phyloP scores from a whole-genome alignment of 2,329 filamentous ascomycete genomes.

The Endoconidiophora laricicola region DNA sequence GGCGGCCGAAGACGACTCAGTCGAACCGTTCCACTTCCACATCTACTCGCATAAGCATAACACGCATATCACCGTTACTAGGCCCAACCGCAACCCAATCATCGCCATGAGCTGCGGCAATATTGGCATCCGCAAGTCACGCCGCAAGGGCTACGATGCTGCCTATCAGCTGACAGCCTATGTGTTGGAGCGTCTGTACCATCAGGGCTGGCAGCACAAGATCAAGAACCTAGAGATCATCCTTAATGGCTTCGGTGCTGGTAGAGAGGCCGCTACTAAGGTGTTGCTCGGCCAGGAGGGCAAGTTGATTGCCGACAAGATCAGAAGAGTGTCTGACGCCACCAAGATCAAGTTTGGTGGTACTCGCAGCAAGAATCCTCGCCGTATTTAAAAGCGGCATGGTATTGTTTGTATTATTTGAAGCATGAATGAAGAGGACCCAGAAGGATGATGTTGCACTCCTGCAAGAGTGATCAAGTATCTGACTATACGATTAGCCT shows the following conservation, averaged over 20 bases:
- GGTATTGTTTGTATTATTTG: background rate
- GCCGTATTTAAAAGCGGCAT: constrained; percentile 42
- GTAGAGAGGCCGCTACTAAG: constrained; percentile 80
- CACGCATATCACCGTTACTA: constrained; percentile 79
- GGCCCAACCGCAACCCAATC: constrained; percentile 62
- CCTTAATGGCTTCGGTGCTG: constrained; percentile 69
- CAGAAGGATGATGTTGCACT: background rate
- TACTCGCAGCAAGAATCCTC: constrained; percentile 66
- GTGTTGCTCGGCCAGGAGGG: constrained; percentile 78
- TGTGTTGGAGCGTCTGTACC: constrained; percentile 68
- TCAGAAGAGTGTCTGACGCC: constrained; percentile 65
- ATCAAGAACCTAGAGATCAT: constrained; percentile 67
- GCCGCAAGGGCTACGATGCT: constrained; percentile 71
- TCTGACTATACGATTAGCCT: background rate
- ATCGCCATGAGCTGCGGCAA: constrained; percentile 71
- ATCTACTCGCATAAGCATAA: constrained; percentile 85
- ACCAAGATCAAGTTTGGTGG: constrained; percentile 94
- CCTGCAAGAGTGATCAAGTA: background rate
- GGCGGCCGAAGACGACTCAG: constrained; percentile 16
- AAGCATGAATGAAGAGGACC: background rate
- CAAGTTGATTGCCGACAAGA: constrained; percentile 52
- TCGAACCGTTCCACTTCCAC: constrained; percentile 69
- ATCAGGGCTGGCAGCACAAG: constrained; percentile 58
- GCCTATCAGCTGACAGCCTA: constrained; percentile 80
- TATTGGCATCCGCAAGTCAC: constrained; percentile 75